Conservation (phyloP, 1,284 basidiomycete species). For the Mrakiaceae sp. region DNA sequence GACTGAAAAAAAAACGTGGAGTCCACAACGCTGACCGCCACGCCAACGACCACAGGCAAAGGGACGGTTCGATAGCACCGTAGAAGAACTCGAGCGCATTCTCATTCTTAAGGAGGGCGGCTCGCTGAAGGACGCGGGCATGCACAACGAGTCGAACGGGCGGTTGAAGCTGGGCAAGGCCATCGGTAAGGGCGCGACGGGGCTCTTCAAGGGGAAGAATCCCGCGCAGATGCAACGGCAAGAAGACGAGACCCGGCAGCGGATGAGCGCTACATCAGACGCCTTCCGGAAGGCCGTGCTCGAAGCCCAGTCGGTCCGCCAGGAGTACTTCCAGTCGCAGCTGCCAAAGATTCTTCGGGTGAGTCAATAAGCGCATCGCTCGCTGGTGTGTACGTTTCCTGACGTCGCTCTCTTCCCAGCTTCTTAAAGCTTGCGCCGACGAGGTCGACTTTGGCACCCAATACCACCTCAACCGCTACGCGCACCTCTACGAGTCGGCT, state of each 20-base stretch:
- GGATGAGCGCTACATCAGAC: conserved; percentile 78
- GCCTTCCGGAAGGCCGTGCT: conserved; percentile 82
- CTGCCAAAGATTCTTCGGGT: conserved; percentile 85
- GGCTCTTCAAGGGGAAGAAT: conserved; percentile 86
- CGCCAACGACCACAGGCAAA: conserved; percentile 43
- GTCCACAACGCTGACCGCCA: no score
- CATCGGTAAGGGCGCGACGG: conserved; percentile 59
- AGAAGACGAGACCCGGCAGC: conserved; percentile 81
- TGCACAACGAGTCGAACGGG: conserved; percentile 40
- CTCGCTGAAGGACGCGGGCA: conserved; percentile 62
- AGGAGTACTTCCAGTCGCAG: conserved; percentile 97
- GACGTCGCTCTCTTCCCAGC: conserved; percentile 38
- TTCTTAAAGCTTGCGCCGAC: conserved; percentile 90
- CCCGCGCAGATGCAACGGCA: conserved; percentile 86
- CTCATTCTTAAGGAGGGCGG: conserved; percentile 91
- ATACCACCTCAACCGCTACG: conserved; percentile 90
- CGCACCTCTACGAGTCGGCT: conserved; percentile 85
- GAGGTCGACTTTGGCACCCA: conserved; percentile 95
- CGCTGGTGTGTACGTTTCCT: background rate
- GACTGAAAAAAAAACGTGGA: no score
- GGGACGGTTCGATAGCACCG: conserved; percentile 70
- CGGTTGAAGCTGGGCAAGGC: conserved; percentile 45
- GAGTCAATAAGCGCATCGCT: conserved; percentile 29
- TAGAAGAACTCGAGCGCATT: conserved; percentile 91
- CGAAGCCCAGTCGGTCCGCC: conserved; percentile 77